phyloP scores from a whole-genome alignment of 1,139 yeast genomes.

The Yamadazyma buinensis region DNA sequence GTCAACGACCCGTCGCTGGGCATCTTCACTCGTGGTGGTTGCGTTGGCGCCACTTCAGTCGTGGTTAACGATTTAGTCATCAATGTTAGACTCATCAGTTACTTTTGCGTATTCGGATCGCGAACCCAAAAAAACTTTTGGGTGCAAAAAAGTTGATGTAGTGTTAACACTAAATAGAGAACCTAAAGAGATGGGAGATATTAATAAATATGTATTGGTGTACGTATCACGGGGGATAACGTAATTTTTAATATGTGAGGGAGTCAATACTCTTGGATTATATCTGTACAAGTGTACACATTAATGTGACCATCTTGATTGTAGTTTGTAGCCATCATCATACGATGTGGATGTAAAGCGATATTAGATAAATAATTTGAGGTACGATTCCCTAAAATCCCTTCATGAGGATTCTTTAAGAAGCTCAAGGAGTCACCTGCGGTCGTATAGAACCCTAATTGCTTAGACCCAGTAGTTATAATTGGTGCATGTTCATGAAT shows the following conservation, averaged over 20 bases:
- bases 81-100: too few relatives aligned
- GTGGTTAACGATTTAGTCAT: neutral
- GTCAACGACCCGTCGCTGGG: slow-evolving; percentile 20
- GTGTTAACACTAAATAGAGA: too few relatives aligned
- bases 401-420: slow-evolving; percentile 53
- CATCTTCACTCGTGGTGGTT: neutral
- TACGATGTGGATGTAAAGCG: slow-evolving; percentile 88
- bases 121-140: too few relatives aligned
- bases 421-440: slow-evolving; percentile 68
- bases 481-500: slow-evolving; percentile 97
- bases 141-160: too few relatives aligned
- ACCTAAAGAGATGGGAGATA: too few relatives aligned
- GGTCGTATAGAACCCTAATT: slow-evolving; percentile 84
- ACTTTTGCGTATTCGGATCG: too few relatives aligned
- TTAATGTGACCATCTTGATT: slow-evolving; percentile 75
- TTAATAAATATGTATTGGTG: too few relatives aligned
- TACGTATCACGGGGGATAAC: too few relatives aligned
- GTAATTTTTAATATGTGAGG: too few relatives aligned
- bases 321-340: slow-evolving; percentile 87
- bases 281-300: slow-evolving; percentile 49
- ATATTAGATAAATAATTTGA: slow-evolving; percentile 59
- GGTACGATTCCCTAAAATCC: slow-evolving; percentile 42
- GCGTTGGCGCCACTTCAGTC: neutral
- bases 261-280: slow-evolving; percentile 34
- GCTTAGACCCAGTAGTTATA: slow-evolving; percentile 79